phyloP scores from a whole-genome alignment of 805 yeast species.

The Kodamaea lidongshanica region DNA sequence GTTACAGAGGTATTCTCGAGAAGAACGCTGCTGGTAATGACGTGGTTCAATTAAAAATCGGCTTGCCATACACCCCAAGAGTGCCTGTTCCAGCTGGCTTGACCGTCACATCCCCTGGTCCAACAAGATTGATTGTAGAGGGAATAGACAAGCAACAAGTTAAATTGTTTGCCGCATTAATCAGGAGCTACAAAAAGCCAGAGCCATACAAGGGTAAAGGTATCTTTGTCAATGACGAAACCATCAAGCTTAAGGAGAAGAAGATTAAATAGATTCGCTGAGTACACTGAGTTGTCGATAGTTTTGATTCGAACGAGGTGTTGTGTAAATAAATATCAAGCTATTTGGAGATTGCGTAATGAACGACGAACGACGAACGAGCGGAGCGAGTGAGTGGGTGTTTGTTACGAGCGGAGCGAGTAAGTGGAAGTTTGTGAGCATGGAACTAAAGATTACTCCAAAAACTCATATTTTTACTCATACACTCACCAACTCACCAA shows the following conservation, averaged over 20 bases:
- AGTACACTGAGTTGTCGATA: too few species aligned
- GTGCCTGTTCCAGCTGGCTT: slow-evolving; percentile 73
- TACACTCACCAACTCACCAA: too few species aligned
- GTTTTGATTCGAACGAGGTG: not conserved
- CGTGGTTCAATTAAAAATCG: slow-evolving; percentile 74
- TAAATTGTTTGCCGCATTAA: slow-evolving; percentile 77
- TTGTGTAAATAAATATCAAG: not conserved
- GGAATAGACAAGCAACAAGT: slow-evolving; percentile 87
- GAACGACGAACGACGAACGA: too few species aligned
- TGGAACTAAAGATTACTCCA: too few species aligned
- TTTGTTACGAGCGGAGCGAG: too few species aligned
- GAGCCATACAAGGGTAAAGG: slow-evolving; percentile 99
- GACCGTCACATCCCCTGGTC: slow-evolving; percentile 70
- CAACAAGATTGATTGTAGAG: slow-evolving; percentile 78
- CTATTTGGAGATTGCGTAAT: not conserved
- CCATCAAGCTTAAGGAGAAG: slow-evolving; percentile 83
- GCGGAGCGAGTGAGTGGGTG: too few species aligned
- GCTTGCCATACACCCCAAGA: slow-evolving; percentile 76
- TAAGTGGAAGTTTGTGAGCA: too few species aligned
- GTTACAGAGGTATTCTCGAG: slow-evolving; percentile 84
- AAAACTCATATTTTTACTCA: too few species aligned
- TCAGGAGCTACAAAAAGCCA: slow-evolving; percentile 86
- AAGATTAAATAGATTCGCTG: slow-evolving; percentile 87
- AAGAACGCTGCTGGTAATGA: slow-evolving; percentile 41
- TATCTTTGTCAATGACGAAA: slow-evolving; percentile 85